Base-by-base conservation (phyloP, 495 filamentous ascomycete genomes). In the Sporormia fimetaria region DNA sequence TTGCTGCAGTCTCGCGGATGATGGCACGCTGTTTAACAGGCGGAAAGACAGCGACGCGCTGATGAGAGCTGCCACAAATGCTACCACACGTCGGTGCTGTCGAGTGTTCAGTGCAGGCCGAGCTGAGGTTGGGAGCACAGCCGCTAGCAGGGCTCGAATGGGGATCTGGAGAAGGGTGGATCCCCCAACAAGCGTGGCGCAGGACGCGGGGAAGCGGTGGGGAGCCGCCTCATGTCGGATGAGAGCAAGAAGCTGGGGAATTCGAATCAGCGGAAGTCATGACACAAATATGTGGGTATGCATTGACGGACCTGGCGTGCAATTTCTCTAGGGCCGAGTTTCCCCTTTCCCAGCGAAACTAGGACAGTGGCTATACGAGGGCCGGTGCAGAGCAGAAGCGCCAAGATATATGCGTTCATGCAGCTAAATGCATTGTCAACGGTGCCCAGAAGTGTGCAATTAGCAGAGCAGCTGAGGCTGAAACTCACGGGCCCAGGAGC, bases 121-220 rank as follows among this genome's bases (percentile, higher is more conserved):
- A n/a, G 4, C 20, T 17, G 40, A 7, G 5, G 32, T 14, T 25
- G 12, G 40, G 8, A 43, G 10, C 12, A 48, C 3, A n/a, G 9
- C 10, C 14, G 39, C n/a, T 9, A 60, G 22, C 9, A 56, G 35
- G 4, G 8, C 55, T 47, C 42, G 32, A 14, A 69, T 37, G 27
- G 44, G 71, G 11, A 45, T 12, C 30, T 80, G 76, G n/a, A 90
- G 61, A 32, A 87, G 49, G 11, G 80, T 83, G 44, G 78, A 83
- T 21, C 83, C 81, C 24, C 83, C 84, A 31, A 88, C 71, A 12
- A 90, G 61, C 11, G 67, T 61, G 8, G 73, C 87, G 61, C 87
- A 93, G 56, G 86, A 90, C 4, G 83, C 75, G 21, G 87, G 83
- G 54, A 94, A 90, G 26, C 79, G 64, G 49, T 75, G 37, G 6